Percentiles rank a stretch among this genome's conserved stretches.
Evolutionary conservation across 2,329 filamentous ascomycete species (phyloP).

Genomic region (Colletotrichum limetticola): DNA sequence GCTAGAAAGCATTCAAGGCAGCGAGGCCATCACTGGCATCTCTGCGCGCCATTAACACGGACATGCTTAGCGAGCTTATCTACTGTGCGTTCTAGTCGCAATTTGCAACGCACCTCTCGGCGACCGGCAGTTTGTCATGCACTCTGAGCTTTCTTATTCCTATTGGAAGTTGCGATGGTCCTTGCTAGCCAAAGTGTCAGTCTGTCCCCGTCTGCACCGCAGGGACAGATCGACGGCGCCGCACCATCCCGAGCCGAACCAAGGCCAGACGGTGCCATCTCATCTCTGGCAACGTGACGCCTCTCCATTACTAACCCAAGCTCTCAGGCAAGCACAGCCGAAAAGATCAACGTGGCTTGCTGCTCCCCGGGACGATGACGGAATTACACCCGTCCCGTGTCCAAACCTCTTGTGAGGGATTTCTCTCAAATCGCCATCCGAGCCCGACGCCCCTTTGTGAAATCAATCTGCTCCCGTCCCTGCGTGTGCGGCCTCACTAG

Average conservation of each 20-base stretch:
- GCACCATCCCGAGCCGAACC: conserved; percentile 6
- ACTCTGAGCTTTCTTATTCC: conserved; percentile 23
- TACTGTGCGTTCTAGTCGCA: neutral
- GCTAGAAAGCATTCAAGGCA: neutral
- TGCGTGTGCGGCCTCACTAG: conserved; percentile 1
- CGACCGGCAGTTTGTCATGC: conserved; percentile 19
- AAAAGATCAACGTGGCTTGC: neutral
- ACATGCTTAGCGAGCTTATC: neutral
- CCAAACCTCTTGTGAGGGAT: neutral
- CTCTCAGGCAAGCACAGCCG: neutral
- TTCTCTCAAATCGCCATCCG: neutral
- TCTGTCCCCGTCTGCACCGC: neutral
- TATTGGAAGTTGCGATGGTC: conserved; percentile 18
- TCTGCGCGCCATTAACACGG: neutral
- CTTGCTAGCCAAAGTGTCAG: neutral
- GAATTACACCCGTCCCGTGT: neutral
- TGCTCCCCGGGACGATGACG: neutral
- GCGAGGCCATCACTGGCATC: neutral
- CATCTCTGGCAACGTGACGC: conserved; percentile 22
- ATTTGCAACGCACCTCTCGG: neutral
- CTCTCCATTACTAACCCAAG: neutral
- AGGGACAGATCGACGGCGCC: conserved; percentile 3
- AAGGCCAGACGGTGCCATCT: conserved; percentile 20
- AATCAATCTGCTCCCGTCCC: neutral
- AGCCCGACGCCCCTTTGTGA: neutral